Evolutionary conservation across 2,329 filamentous ascomycete species (phyloP).

Genomic region (Pleoardoris graminearum): DNA sequence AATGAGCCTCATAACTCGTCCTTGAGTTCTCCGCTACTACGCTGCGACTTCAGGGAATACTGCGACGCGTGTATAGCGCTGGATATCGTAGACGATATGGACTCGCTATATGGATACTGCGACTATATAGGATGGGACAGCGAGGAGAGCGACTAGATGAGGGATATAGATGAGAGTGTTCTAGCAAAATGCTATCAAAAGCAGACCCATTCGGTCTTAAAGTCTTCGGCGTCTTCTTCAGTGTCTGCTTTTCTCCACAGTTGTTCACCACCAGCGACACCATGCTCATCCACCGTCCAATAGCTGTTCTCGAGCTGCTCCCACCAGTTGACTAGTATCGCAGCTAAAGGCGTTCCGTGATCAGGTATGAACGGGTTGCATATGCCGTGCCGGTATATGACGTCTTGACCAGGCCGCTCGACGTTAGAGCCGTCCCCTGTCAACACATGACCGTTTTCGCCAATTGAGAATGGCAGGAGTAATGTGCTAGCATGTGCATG

Average conservation of each 20-base stretch:
- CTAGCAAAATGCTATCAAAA: not conserved
- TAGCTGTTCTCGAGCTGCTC: not conserved
- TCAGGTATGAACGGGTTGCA: not conserved
- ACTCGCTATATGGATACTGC: not conserved
- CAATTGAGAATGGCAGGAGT: not conserved
- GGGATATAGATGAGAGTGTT: not conserved
- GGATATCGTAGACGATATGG: not conserved
- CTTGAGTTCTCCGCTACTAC: too few species aligned
- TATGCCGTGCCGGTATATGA: not conserved
- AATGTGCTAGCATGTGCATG: not conserved
- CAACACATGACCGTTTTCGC: not conserved
- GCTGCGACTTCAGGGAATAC: too few species aligned
- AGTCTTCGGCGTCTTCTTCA: not conserved
- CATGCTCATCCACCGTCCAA: not conserved
- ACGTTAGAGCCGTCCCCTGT: not conserved
- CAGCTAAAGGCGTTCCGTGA: constrained; percentile 1
- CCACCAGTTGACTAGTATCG: not conserved
- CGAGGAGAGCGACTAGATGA: not conserved
- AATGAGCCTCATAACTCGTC: too few species aligned
- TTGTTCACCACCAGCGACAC: not conserved
- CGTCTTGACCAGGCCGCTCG: not conserved
- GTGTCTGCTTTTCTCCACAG: not conserved
- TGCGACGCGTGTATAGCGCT: too few species aligned
- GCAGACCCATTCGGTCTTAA: not conserved
- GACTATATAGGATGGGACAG: not conserved